Base-by-base conservation (phyloP, 805 yeast genomes). In the Naumovozyma castellii region DNA sequence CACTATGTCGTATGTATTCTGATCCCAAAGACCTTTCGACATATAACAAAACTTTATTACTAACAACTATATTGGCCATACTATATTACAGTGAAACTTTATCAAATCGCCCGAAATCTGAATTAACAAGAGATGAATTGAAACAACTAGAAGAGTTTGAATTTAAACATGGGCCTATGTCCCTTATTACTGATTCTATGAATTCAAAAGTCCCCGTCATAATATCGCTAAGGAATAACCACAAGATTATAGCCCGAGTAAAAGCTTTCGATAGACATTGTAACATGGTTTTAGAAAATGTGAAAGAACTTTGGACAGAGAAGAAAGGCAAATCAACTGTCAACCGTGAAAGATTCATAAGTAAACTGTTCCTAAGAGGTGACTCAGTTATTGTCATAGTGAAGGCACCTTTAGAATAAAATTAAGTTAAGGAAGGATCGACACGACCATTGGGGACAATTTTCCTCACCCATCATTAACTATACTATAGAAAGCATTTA, bases 241-340 rank as follows among this genome's bases (percentile, higher is more conserved):
- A 88, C 57, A 92, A 92, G 62, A 69, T 92, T 32, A 73, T 92
- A 22, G 95, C 88, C 2, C 77, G 84, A 48, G 92, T 92, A 37
- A 84, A 84, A 55, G 97, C 97, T 0, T 92, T 87, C 61, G 99
- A 92, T 59, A 78, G 95, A 56, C 99, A 92, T 63, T 82, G 95
- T 46, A 92, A 92, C 61, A 76, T 92, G 83, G 80, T 92, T 8
- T 66, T 92, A 43, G 95, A 85, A 54, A 85, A 87, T 52, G 97
- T 90, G 28, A 86, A 84, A 59, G 98, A 92, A 56, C 67, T 82
- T 36, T 68, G 77, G 49, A 76, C 78, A 38, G 94, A 92, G 4
- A 82, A 80, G 54, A 76, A 75, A 49, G 80, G 81, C 40, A 77
- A 80, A 51, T 70, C 79, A 4, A 70, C 76, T 13, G 43, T 52